A percentile compares a stretch with the other conserved stretches of the same genome.
phyloP scores from a whole-genome alignment of 2,329 filamentous ascomycete genomes.

The Diaporthe sp. region DNA sequence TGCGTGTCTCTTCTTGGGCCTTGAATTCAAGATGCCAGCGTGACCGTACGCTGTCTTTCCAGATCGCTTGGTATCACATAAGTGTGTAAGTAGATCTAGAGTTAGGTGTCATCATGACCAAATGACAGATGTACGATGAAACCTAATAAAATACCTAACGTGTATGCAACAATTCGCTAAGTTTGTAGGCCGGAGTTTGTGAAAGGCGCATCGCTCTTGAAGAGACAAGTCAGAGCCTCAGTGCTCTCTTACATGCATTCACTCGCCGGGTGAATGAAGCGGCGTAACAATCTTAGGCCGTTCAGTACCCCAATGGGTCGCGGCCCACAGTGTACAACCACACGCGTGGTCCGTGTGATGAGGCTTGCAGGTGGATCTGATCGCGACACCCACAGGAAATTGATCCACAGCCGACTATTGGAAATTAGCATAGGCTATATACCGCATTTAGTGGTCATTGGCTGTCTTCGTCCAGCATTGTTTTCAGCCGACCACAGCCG shows the following conservation, averaged over 20 bases:
- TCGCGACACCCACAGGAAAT: neutral
- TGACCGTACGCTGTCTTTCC: no score
- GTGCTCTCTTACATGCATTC: neutral
- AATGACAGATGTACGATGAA: no score
- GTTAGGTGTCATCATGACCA: no score
- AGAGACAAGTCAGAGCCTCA: neutral
- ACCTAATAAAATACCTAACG: no score
- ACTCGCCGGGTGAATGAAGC: neutral
- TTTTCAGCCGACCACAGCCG: neutral
- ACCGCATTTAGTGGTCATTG: neutral
- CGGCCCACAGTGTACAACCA: neutral
- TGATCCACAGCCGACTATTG: neutral
- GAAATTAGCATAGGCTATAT: neutral
- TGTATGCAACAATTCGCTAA: no score
- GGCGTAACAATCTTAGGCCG: neutral
- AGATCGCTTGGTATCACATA: no score
- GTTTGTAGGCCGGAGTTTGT: no score
- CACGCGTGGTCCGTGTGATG: neutral
- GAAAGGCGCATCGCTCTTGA: no score
- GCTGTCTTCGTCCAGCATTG: neutral
- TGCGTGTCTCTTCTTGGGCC: no score
- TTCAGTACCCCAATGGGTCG: neutral
- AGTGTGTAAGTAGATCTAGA: no score
- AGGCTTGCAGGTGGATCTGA: neutral
- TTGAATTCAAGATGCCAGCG: no score